phyloP scores from a whole-genome alignment of 179 eudicot species.

The Vitellaria paradoxa region DNA sequence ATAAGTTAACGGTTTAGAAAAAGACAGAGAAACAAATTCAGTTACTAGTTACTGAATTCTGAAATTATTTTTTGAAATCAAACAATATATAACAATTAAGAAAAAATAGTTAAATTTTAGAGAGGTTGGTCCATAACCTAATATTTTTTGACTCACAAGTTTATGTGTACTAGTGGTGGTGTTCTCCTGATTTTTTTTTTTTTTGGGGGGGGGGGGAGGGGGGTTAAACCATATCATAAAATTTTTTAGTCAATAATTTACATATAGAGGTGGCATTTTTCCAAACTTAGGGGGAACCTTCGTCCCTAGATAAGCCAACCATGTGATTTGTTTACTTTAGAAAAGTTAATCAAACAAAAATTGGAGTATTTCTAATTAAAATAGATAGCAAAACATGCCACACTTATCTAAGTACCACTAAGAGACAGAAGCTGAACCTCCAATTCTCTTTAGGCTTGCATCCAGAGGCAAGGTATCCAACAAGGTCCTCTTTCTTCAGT shows the following conservation, averaged over 20 bases:
- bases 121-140: no score
- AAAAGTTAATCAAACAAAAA: neutral
- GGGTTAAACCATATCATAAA: no score
- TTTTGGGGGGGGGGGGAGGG: no score
- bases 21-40: neutral
- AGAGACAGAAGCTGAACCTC: slow-evolving; percentile 63
- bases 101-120: neutral
- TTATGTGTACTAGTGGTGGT: no score
- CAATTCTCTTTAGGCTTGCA: slow-evolving; percentile 96
- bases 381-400: slow-evolving; percentile 11
- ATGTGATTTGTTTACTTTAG: neutral
- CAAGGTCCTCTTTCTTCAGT: slow-evolving; percentile 84
- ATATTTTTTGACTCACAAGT: no score
- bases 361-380: neutral
- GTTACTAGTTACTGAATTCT: neutral
- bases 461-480: slow-evolving; percentile 90
- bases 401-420: slow-evolving; percentile 23
- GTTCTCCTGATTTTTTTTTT: no score
- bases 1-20: neutral
- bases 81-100: neutral
- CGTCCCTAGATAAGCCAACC: neutral
- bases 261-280: no score
- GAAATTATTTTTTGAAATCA: neutral
- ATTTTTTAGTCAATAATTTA: no score
- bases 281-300: no score